Percentiles rank a stretch among this genome's conserved stretches.
phyloP scores from a whole-genome alignment of 164 flowering plant species.

The Vitis amurensis region DNA sequence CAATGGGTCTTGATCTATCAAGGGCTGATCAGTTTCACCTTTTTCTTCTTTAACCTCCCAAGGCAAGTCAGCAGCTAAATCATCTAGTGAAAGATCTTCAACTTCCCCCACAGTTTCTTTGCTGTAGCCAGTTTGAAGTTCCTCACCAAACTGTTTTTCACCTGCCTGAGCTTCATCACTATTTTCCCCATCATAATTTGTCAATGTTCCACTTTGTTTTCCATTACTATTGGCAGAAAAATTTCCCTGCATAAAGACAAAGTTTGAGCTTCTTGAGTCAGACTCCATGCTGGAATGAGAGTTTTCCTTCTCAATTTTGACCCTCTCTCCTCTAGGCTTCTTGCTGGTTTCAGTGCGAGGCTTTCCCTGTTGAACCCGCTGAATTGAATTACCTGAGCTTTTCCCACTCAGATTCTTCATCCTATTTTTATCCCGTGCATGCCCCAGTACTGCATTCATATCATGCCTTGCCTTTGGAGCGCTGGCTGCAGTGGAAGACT shows the following conservation, averaged over 20 bases:
- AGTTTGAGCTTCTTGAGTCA: constrained; percentile 72
- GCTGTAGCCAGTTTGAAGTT: constrained; percentile 28
- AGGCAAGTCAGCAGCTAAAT: constrained; percentile 34
- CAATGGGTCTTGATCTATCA: constrained; percentile 52
- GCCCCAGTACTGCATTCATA: constrained; percentile 17
- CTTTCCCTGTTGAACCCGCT: constrained; percentile 36
- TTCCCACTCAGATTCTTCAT: constrained; percentile 42
- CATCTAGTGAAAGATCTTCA: constrained; percentile 43
- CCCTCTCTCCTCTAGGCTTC: constrained; percentile 63
- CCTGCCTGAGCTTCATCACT: constrained; percentile 40
- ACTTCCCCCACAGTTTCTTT: constrained; percentile 44
- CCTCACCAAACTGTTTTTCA: constrained; percentile 37
- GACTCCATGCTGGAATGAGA: constrained; percentile 80
- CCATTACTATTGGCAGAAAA: constrained; percentile 39
- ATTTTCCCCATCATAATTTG: constrained; percentile 43
- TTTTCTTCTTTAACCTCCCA: constrained; percentile 43
- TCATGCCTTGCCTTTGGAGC: constrained; percentile 47
- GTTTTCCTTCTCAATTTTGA: constrained; percentile 56
- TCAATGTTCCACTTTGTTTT: constrained; percentile 32
- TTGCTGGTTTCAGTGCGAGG: constrained; percentile 43
- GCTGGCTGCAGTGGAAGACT: constrained; percentile 79
- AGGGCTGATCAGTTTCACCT: constrained; percentile 22
- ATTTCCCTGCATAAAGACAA: constrained; percentile 42
- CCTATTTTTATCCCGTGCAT: constrained; percentile 40
- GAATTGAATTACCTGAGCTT: constrained; percentile 29